Evolutionary conservation across 768 basidiomycete genomes (phyloP), one percentile per base, ranked within the genome.

Genomic region (Lactarius trivialis): DNA sequence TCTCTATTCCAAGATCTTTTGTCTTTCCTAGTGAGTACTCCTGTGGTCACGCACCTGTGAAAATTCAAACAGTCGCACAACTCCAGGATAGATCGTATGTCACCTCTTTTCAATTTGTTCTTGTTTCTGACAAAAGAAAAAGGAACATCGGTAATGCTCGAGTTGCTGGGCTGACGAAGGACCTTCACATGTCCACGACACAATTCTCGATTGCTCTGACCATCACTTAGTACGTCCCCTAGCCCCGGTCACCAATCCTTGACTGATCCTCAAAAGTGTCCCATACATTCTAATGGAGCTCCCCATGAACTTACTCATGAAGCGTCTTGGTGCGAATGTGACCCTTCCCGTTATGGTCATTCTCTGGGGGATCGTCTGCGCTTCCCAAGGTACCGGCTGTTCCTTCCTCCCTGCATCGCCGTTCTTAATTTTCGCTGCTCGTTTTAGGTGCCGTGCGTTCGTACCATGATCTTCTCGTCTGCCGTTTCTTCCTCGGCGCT

Each of bases 341-440:
- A 71, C 81, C 49, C 77, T 86, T 69, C 86, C 88, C 0, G 72
- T 80, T 0, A 82, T 87, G 79, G 71, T 87, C 54, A 78, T 81
- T 0, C 66, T 82, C 0, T 89, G 88, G 86, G 87, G 87, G n/a
- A 50, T 86, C 24, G 78, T 85, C 12, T 78, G 81, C 14, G 77
- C 83, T 6, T 73, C 82, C 43, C 85, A 88, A 78, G 85, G 84
- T 79, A 24, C 21, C n/a, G 1, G 19, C 51, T 33, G 68, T 67
- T 8, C 33, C n/a, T 32, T 33, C 34, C 28, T 7, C 12, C 21
- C 21, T 12, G 4, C n/a, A 7, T 12, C 37, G 14, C 28, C 8
- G 15, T 21, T 36, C 52, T 28, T 2, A 11, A 15, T 28, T 6
- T 21, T 28, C 39, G 8, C 21, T 8, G 1, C 34, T 41, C 33